Percentiles rank a stretch among this genome's conserved stretches.
Evolutionary conservation across 2,329 filamentous ascomycete species (phyloP).

Genomic region (Claviceps fusiformis): DNA sequence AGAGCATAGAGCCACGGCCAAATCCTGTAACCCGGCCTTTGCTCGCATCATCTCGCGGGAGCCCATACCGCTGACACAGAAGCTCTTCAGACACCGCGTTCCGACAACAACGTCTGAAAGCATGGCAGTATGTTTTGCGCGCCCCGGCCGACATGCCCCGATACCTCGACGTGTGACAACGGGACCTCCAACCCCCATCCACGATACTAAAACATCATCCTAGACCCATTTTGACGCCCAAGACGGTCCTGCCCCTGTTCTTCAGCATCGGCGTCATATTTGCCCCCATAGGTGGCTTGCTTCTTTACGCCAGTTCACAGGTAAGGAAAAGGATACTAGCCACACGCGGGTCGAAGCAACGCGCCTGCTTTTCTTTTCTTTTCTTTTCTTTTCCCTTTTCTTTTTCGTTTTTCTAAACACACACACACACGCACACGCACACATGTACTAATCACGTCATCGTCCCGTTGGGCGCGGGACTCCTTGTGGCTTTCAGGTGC

Average conservation of each 20-base stretch:
- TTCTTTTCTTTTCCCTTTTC: no score
- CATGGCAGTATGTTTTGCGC: conserved; percentile 71
- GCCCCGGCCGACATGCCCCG: not conserved
- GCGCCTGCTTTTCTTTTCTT: no score
- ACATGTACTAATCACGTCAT: not conserved
- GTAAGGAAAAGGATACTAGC: conserved; percentile 31
- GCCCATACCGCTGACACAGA: not conserved
- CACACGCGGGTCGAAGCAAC: not conserved
- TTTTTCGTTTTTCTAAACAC: no score
- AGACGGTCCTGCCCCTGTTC: conserved; percentile 84
- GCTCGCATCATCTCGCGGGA: conserved; percentile 1
- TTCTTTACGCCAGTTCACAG: conserved; percentile 73
- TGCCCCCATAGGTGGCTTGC: conserved; percentile 75
- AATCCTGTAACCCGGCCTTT: no score
- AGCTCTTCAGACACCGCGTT: conserved; percentile 73
- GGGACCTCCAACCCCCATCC: conserved; percentile 20
- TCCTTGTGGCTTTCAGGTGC: conserved; percentile 42
- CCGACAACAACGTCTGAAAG: conserved; percentile 89
- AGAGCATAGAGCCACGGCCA: conserved; percentile 15
- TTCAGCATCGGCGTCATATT: conserved; percentile 86
- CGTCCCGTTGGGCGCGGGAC: not conserved
- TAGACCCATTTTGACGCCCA: conserved; percentile 87
- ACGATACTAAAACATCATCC: conserved; percentile 5
- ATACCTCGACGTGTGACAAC: not conserved
- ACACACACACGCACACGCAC: no score